Base-by-base conservation (phyloP, 2,329 filamentous ascomycete genomes). In the Coleophoma crateriformis region DNA sequence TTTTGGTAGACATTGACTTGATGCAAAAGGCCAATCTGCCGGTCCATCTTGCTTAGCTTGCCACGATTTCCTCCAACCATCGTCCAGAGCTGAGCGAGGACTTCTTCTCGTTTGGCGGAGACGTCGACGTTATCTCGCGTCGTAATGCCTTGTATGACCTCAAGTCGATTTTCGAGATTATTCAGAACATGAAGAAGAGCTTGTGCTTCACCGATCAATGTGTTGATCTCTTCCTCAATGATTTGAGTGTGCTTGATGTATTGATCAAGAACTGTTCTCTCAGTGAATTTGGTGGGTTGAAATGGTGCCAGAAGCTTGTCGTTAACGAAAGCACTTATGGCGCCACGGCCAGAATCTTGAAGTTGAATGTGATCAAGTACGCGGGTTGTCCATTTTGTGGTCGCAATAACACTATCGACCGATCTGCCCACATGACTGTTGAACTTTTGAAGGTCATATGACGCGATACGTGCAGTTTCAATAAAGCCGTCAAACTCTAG, bases 401-500 rank as follows among this genome's bases (percentile, higher is more conserved):
- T 88, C 54, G 76, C 79, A 51, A 91, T 83, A 45, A 91, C 82
- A 34, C 79, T 80, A 61, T 92, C 88, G 34, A 91, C 82, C 1
- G 85, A 83, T 11, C 81, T 77, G 4, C 86, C 86, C 55, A 91
- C 84, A 57, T 86, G 84, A 0, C 80, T 82, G 68, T 91, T 91
- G 75, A 91, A 94, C 50, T 76, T 78, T 53, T 85, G 83, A 4
- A 94, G 74, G 49, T 87, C 82, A 41, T 76, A 73, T 4, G 85
- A 81, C 1, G 85, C 82, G 43, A 77, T 74, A 3, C 81, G 73
- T 2, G 85, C 83, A 0, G 80, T 82, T 10, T 85, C 81, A 56
- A 94, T 81, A 67, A 91, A 95, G 45, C 80, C 80, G 54, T 87
- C 80, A 50, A 95, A 87, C 63, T 92, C 88, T 19, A 84, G 75